Evolutionary conservation across 768 basidiomycete genomes (phyloP), one percentile per base, ranked within the genome.

Genomic region (Boletellus sp.): DNA sequence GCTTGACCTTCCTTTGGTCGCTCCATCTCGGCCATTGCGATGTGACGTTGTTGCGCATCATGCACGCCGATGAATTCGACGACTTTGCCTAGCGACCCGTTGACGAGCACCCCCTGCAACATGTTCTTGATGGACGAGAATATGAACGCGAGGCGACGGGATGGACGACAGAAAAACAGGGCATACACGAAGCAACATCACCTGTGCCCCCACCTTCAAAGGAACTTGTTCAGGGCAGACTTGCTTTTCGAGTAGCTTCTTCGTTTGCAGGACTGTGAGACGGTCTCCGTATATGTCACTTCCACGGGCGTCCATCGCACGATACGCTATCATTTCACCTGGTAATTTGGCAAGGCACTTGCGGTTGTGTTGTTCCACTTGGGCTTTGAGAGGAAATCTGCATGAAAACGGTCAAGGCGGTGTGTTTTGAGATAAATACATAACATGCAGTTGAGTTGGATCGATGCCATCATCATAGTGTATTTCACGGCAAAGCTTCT

Each of bases 1-100:
- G 0, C 11, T 16, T 57, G 19, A 19, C 28, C 50, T 22, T 60
- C 56, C 35, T 52, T 57, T 12, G 44, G 47, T 38, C 53, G 57
- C 15, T 63, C 67, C 50, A 61, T 6, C 2, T 70, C 53, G 2
- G 71, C 67, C 5, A 73, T 58, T 16, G 45, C 54, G 17, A 71
- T 63, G 34, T 54, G 45, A 16, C 58, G 56, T 11, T 42, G 1
- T 28, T 53, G 53, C 2, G 73, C 72, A 8, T 72, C 68, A 19
- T 59, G 64, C 23, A 55, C 17, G 16, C 57, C 40, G 22, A 62
- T 53, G 45, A 74, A 72, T 22, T 66, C 68, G 7, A 63, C 31
- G 17, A 99, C 80, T 40, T 80, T 83, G 11, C 95, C 96, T 71
- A 96, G 84, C 42, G 85, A 90, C 0, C 95, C 95, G 60, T 99